Evolutionary conservation across 2,329 filamentous ascomycete genomes (phyloP), one percentile per base, ranked within the genome.

Genomic region (Sporothrix luriei): DNA sequence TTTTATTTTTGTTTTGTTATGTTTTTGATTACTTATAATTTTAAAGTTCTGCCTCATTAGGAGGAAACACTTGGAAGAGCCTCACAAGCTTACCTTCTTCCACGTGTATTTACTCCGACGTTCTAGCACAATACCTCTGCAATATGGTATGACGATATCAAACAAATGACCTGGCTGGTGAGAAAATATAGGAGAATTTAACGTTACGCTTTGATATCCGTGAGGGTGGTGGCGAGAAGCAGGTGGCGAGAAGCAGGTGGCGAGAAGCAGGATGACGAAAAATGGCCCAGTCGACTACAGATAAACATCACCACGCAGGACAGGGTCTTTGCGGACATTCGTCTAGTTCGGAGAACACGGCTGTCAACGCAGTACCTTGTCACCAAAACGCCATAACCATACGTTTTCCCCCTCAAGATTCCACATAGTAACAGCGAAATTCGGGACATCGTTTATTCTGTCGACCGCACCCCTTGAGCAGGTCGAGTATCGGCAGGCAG

Each of bases 131-230:
- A 33, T 33, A 33, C 19, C 14, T 61, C 49, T 26, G 9, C 24
- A 54, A 3, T 13, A 26, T n/a, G 38, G 38, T 14, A 26, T n/a
- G 24, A 62, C 46, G 21, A 3, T 14, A 62, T 38, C 55, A 43
- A 11, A 61, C 1, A 33, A 61, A 26, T 10, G 29, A 61, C 38
- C 55, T 43, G 55, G 38, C 43, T 24, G 38, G 43, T 19, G 38
- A 21, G 21, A 24, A 43, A 26, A 26, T 62, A 1, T 46, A 6
- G 57, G 16, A 62, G 5, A 62, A 10, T 4, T 16, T 1, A 13
- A 62, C 9, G n/a, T 24, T n/a, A 62, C 57, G 57, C 57, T 46
- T 61, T 61, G 38, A 61, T n/a, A n/a, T n/a, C n/a, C 10, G 5
- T 62, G 38, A 24, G 38, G 21, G 6, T 46, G 11, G 21, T 33